Percentiles rank a stretch among this genome's conserved stretches.
These are phyloP conservation scores for Heliosperma pusillum DNA, from an alignment of 148 eudicot genomes.

Conservation along the genomic window DNA sequence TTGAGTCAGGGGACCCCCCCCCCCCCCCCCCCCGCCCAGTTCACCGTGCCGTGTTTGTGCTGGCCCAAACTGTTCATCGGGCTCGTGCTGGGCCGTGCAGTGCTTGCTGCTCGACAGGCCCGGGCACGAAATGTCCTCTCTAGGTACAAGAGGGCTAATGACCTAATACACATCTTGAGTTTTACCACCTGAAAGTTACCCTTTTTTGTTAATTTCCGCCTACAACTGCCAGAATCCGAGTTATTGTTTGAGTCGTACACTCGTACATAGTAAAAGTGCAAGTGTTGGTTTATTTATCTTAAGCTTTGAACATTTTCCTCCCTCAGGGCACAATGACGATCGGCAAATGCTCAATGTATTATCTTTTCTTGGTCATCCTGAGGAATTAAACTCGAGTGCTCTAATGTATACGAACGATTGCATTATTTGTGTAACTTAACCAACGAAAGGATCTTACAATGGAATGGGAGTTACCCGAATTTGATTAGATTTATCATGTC, in stretches of 20 bases:
- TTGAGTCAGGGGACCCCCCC: no score
- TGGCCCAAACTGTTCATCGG: no score
- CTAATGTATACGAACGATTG: background rate
- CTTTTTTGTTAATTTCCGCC: background rate
- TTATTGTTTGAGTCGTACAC: background rate
- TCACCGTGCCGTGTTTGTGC: no score
- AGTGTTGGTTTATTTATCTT: background rate
- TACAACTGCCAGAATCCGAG: background rate
- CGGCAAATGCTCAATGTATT: background rate
- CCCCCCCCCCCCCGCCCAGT: no score
- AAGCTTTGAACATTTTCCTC: background rate
- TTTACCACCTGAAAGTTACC: background rate
- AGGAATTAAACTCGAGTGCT: background rate
- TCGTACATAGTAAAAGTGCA: background rate
- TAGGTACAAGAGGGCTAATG: background rate
- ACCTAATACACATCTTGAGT: background rate
- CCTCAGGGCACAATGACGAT: constrained; percentile 5
- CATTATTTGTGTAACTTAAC: background rate
- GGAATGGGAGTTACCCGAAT: background rate
- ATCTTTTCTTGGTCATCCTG: background rate
- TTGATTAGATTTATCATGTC: background rate
- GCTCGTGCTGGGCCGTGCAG: no score
- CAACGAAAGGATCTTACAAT: background rate
- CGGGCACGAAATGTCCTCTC: no score
- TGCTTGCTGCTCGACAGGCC: no score